Base-by-base conservation (phyloP, 108 stramenopile species). In the Skeletonema menzelii region DNA sequence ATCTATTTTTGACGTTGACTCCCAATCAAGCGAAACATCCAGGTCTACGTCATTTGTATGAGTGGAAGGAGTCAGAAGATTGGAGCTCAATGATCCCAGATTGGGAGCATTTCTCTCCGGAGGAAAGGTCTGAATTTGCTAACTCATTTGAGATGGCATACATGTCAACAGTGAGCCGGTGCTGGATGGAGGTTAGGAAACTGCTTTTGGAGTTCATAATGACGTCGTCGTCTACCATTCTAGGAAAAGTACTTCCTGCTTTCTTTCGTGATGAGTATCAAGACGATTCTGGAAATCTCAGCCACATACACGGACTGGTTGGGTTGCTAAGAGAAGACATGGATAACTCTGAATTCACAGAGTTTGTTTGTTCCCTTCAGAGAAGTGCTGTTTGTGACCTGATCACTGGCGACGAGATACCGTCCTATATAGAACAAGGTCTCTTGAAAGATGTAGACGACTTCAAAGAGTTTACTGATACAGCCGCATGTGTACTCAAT, bases 201-300 rank as follows among this genome's bases (percentile, higher is more conserved):
- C 24, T 72, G 6, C 62, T 59, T 59, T 15, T 72, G 15, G 44
- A 72, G 8, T 72, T 40, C 27, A 30, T 72, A 8, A 35, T 40
- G 6, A 27, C 28, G 15, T 34, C 37, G 2, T 5, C 30, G 1
- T 24, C 22, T 4, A 22, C 49, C 14, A 12, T 35, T 8, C n/a
- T 62, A 15, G 61, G 32, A 5, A 13, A 6, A 7, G 49, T 56
- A 5, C 6, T 11, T 4, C 7, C 30, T 10, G 70, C 20, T 5
- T 72, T 72, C 28, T 72, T 47, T 31, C 44, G 70, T 19, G 59
- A 72, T 35, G 70, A 72, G 42, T 72, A 62, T 46, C 70, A 72
- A 56, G 60, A 47, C 5, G 10, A 13, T 3, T 49, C 59, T 3
- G 70, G 70, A 19, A 72, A 72, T 53, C 31, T 72, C 27, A 15